Evolutionary conservation across 176 grass and related monocot species (phyloP).

Genomic region (Cymbopogon citratus): DNA sequence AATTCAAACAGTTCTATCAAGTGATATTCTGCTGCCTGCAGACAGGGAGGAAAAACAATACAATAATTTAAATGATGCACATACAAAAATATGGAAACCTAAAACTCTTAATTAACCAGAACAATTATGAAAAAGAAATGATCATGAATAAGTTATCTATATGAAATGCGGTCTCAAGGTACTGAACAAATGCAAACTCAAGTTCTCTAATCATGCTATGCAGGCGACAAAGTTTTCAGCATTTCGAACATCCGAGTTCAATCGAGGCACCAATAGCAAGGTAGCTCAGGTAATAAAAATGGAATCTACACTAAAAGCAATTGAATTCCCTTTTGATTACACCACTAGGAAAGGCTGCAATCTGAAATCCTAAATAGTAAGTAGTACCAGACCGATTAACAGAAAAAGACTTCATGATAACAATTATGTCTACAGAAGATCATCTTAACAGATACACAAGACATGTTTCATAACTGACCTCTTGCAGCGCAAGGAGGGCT

Average conservation of each 20-base stretch:
- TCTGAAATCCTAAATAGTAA: background rate
- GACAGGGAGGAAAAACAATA: background rate
- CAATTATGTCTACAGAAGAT: background rate
- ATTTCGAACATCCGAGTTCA: background rate
- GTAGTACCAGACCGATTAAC: background rate
- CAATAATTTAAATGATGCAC: background rate
- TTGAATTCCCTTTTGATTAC: background rate
- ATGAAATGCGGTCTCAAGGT: background rate
- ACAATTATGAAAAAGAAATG: background rate
- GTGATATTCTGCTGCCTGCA: conserved; percentile 58
- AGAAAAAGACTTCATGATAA: background rate
- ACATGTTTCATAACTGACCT: conserved; percentile 21
- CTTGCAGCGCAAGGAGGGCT: conserved; percentile 22
- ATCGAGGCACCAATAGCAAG: background rate
- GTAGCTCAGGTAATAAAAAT: background rate
- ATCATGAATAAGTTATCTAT: background rate
- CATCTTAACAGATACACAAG: background rate
- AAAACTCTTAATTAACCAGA: background rate
- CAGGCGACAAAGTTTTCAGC: background rate
- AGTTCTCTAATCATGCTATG: background rate
- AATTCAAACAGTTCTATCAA: conserved; percentile 47
- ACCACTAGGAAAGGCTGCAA: background rate
- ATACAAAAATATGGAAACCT: background rate
- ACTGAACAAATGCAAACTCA: background rate
- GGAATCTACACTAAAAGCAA: background rate